A percentile compares a stretch with the other conserved stretches of the same genome.
phyloP scores from a whole-genome alignment of 805 yeast genomes.

The Kuraishia hungarica region DNA sequence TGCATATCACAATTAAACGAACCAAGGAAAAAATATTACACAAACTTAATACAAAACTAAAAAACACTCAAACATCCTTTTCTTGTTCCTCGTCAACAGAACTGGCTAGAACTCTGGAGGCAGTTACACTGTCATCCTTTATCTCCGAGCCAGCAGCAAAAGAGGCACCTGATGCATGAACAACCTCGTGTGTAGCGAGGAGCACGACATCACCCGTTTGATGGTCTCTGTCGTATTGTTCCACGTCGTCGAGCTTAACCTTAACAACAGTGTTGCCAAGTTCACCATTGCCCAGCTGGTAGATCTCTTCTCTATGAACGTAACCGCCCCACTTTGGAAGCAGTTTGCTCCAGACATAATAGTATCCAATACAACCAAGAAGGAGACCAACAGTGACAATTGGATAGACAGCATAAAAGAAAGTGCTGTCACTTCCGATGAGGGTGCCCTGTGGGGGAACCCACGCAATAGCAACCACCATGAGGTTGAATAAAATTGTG shows the following conservation, averaged over 20 bases:
- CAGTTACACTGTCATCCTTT: background rate
- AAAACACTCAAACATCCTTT: background rate
- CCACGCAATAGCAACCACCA: conserved; percentile 32
- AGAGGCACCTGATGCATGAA: background rate
- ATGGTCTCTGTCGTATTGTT: conserved; percentile 19
- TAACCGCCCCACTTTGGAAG: conserved; percentile 25
- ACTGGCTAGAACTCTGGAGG: background rate
- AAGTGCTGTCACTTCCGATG: conserved; percentile 31
- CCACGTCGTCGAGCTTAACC: conserved; percentile 22
- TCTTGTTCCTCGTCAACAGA: background rate
- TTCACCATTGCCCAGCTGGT: conserved; percentile 27
- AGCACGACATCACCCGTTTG: background rate
- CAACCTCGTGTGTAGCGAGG: background rate
- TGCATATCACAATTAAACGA: too few species aligned
- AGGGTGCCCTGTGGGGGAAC: conserved; percentile 33
- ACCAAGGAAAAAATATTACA: background rate
- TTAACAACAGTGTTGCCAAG: conserved; percentile 30
- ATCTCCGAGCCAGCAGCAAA: background rate
- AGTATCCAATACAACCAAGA: conserved; percentile 23
- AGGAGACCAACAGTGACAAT: conserved; percentile 27
- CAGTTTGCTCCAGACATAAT: conserved; percentile 26
- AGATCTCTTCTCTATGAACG: conserved; percentile 22
- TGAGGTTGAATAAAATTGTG: conserved; percentile 23
- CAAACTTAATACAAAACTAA: background rate
- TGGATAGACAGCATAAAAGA: conserved; percentile 35